Evolutionary conservation across 2,329 filamentous ascomycete species (phyloP), one percentile per base, ranked within the genome.

Genomic region (Nigrospora oryzae): DNA sequence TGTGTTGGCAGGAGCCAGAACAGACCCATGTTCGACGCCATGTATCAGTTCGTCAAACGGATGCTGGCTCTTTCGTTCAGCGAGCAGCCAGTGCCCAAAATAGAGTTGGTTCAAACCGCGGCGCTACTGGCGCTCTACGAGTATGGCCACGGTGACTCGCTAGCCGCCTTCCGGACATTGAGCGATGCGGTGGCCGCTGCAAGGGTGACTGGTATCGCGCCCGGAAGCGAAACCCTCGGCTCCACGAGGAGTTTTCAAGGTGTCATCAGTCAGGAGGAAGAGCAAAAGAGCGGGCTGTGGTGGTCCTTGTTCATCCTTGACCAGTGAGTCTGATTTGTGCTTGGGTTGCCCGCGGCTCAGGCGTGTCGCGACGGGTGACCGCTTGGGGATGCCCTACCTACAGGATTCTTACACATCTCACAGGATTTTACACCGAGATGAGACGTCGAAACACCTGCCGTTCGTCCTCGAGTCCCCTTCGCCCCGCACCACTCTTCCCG

Each of bases 281-380:
- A 71, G 47, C 65, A 69, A 49, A 59, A 58, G 6, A 59, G 66
- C 38, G 61, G 64, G 36, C 52, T 70, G 30, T 71, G 69, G 59
- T 71, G 68, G 68, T 63, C 61, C 2, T 54, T 70, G 36, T 65
- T 71, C 46, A 66, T 70, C 15, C 55, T 70, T 30, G 68, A 71
- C 46, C 65, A 69, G 65, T 67, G 51, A 57, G 63, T 57, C 33
- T 17, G 28, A 31, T 45, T 28, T 10, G 23, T 28, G 8, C 23
- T 28, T 6, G 23, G 5, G 5, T 28, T 28, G 23, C 23, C 23
- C 23, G 10, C 23, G 8, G 23, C 23, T 28, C 23, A 7, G 23
- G 23, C 23, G 7, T 10, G 8, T 10, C 10, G 23, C 23, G 23
- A 28, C 23, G 23, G 23, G 5, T 28, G 23, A 7, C 12, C 15